These are phyloP conservation scores for Ustilago esculenta DNA, from an alignment of 1,284 basidiomycete species.

Conservation along the genomic window DNA sequence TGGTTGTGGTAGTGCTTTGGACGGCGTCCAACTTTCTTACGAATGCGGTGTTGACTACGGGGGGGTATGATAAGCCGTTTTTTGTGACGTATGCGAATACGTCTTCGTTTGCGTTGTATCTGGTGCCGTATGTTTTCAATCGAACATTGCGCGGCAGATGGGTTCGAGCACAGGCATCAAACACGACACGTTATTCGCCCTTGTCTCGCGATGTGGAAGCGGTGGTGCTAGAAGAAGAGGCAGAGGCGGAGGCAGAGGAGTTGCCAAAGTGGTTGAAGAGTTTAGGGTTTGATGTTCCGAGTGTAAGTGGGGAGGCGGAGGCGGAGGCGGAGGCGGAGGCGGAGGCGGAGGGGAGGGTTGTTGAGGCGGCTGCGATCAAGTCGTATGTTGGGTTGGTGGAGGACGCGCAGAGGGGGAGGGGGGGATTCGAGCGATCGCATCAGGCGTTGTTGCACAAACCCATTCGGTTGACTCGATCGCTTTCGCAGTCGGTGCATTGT, in stretches of 20 bases:
- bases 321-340: slow-evolving; percentile 2
- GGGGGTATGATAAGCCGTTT: slow-evolving; percentile 66
- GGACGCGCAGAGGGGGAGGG: slow-evolving; percentile 16
- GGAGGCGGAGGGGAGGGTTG: not conserved
- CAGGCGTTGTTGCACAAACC: slow-evolving; percentile 33
- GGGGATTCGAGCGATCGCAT: slow-evolving; percentile 5
- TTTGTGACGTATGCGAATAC: slow-evolving; percentile 85
- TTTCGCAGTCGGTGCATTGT: slow-evolving; percentile 10
- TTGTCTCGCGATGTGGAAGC: slow-evolving; percentile 13
- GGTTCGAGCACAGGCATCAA: too few species aligned
- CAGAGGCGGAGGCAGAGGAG: slow-evolving; percentile 20
- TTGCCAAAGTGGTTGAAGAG: slow-evolving; percentile 48
- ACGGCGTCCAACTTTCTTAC: slow-evolving; percentile 69
- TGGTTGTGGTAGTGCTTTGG: slow-evolving; percentile 86
- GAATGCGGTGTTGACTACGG: slow-evolving; percentile 61
- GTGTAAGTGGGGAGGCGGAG: slow-evolving; percentile 5
- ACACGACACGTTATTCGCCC: too few species aligned
- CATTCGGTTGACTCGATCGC: slow-evolving; percentile 19
- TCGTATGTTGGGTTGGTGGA: slow-evolving; percentile 19
- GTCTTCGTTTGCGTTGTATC: slow-evolving; percentile 86
- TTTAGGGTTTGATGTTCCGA: slow-evolving; percentile 56
- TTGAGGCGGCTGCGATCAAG: slow-evolving; percentile 20
- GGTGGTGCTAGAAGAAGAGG: slow-evolving; percentile 4
- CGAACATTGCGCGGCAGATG: slow-evolving; percentile 15
- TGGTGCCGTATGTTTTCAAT: slow-evolving; percentile 74